Percentiles rank a stretch among this genome's conserved stretches.
These are phyloP conservation scores for Moesziomyces sp. DNA, from an alignment of 1,284 basidiomycete species.

Conservation along the genomic window DNA sequence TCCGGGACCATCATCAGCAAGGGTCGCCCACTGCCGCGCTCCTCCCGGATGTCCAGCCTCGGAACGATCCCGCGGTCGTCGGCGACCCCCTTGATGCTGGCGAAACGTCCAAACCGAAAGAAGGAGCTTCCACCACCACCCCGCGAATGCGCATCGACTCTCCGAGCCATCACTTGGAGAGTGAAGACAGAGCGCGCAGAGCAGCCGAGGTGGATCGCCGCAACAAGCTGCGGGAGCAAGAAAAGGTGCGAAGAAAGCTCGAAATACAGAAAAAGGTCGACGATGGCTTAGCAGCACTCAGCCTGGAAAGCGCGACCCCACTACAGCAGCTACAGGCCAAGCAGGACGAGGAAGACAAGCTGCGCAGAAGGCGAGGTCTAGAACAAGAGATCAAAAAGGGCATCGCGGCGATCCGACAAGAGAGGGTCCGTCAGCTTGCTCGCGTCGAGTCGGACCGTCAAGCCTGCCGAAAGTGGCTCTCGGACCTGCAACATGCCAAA, in stretches of 20 bases:
- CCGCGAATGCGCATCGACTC: not conserved
- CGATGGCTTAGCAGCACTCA: conserved; percentile 21
- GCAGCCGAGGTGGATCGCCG: conserved; percentile 31
- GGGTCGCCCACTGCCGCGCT: not conserved
- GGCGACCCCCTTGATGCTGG: not conserved
- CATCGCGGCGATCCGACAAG: conserved; percentile 22
- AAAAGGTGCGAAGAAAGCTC: conserved; percentile 16
- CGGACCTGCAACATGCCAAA: not conserved
- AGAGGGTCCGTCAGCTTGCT: conserved; percentile 19
- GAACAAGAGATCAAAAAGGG: conserved; percentile 25
- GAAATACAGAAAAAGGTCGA: conserved; percentile 28
- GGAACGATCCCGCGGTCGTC: not conserved
- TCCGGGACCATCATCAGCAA: not conserved
- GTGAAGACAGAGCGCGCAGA: conserved; percentile 15
- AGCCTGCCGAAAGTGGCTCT: conserved; percentile 29
- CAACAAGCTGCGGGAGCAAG: conserved; percentile 23
- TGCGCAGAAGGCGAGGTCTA: conserved; percentile 12
- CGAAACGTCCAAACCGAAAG: not conserved
- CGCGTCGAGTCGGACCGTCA: conserved; percentile 13
- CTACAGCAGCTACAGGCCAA: conserved; percentile 33
- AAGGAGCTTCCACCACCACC: too few species aligned
- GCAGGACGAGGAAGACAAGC: conserved; percentile 24
- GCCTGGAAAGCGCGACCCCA: conserved; percentile 15
- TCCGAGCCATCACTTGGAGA: not conserved
- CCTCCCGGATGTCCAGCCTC: not conserved